Evolutionary conservation across 2,329 filamentous ascomycete species (phyloP).

Genomic region (Diaporthe eres): DNA sequence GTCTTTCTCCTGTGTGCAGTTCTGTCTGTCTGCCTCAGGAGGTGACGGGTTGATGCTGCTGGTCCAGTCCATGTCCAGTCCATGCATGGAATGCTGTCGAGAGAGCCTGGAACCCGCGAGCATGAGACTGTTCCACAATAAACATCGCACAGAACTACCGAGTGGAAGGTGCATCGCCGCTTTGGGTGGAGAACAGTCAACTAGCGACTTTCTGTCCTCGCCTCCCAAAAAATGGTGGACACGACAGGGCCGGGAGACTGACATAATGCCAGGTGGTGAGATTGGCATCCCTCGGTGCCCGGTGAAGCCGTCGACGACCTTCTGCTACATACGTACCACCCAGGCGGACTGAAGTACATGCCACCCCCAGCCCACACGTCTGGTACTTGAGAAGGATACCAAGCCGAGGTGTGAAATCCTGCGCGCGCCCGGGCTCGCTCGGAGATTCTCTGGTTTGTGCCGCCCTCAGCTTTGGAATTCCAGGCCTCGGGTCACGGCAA

Average conservation of each 20-base stretch:
- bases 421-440: constrained; percentile 25
- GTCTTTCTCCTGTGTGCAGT: background rate
- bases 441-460: constrained; percentile 25
- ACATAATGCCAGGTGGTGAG: background rate
- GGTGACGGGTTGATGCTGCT: background rate
- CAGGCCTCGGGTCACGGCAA: constrained; percentile 24
- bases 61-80: background rate
- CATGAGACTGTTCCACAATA: constrained; percentile 33
- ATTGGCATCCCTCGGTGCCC: constrained; percentile 26
- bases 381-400: background rate
- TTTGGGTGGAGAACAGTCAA: background rate
- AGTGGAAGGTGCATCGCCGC: background rate
- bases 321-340: background rate
- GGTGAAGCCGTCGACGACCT: constrained; percentile 22
- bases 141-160: constrained; percentile 22
- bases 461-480: constrained; percentile 4
- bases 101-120: constrained; percentile 29
- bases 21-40: background rate
- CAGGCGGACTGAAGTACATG: background rate
- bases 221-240: background rate
- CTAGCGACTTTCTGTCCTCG: background rate
- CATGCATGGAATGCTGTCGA: constrained; percentile 28
- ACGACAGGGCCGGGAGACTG: constrained; percentile 1
- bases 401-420: constrained; percentile 15
- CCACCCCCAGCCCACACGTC: background rate